These are phyloP conservation scores for Sporothrix brunneoviolacea DNA, from an alignment of 2,329 filamentous ascomycete species.

Conservation along the genomic window DNA sequence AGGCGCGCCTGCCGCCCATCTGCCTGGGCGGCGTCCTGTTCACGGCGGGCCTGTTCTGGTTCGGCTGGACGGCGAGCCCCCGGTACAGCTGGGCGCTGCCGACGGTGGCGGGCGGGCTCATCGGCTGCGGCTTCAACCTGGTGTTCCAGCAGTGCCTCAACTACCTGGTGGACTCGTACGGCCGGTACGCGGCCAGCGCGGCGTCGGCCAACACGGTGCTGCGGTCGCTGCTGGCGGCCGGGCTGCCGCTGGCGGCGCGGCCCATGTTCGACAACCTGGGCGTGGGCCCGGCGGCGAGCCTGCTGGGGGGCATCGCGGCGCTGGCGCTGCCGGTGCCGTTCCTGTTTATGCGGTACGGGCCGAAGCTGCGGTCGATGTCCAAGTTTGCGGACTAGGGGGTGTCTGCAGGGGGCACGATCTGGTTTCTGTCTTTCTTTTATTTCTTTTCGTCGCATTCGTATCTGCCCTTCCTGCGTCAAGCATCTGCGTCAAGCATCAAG, in stretches of 20 bases:
- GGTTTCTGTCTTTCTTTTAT: too few relatives aligned
- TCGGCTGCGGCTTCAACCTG: constrained; percentile 39
- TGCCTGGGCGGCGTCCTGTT: constrained; percentile 37
- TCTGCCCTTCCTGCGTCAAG: too few relatives aligned
- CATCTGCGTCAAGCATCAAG: too few relatives aligned
- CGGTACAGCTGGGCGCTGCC: constrained; percentile 16
- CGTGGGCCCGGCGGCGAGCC: constrained; percentile 18
- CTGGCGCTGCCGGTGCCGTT: constrained; percentile 45
- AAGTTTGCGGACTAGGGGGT: constrained; percentile 6
- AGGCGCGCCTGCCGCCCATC: constrained; percentile 39
- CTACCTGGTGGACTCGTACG: constrained; percentile 48
- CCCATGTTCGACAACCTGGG: constrained; percentile 48
- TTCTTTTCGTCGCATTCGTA: too few relatives aligned
- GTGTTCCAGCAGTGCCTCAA: constrained; percentile 43
- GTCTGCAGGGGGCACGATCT: too few relatives aligned
- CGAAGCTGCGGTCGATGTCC: constrained; percentile 12
- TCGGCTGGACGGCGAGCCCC: constrained; percentile 19
- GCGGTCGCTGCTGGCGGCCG: constrained; percentile 48
- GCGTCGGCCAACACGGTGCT: constrained; percentile 59
- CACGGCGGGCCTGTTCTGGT: constrained; percentile 33
- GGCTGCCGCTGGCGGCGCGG: constrained; percentile 52
- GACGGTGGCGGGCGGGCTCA: constrained; percentile 25
- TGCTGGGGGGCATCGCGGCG: constrained; percentile 30
- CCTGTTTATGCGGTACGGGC: constrained; percentile 22
- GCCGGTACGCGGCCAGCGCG: constrained; percentile 54